Base-by-base conservation (phyloP, 2,329 filamentous ascomycete species). In the Aspergillus versicolor region DNA sequence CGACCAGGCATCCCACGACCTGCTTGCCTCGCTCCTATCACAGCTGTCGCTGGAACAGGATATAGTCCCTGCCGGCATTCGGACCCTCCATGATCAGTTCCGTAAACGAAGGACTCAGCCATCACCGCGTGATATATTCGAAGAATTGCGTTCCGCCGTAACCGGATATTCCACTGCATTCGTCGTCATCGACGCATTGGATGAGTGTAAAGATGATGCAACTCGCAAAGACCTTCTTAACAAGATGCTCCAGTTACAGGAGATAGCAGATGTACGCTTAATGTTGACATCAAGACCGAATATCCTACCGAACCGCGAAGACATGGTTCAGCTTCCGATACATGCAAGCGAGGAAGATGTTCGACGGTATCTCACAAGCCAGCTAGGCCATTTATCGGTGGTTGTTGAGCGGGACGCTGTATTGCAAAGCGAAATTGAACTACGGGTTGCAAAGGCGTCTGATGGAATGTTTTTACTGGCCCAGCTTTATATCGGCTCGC, bases 21-120 rank as follows among this genome's bases (percentile, higher is more conserved):
- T 43, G 9, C 71, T 68, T 56, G 69, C 69, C n/a, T 43, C 41
- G 67, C 66, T 4, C 62, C 63, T 41, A 50, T 61, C 2, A 67
- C 66, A 17, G 67, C 67, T 3, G 63, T 19, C 64, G 1, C 66
- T 61, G 30, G 63, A 63, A 2, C 68, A 62, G 48, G 59, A 64
- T 15, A 19, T 63, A 15, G 42, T 65, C 13, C 17, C 38, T 11
- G 8, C 8, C n/a, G 34, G 8, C 30, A 22, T 13, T 37, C 34
- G 34, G 12, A n/a, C 5, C 12, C 34, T 37, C 13, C 15, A 37
- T 37, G 34, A 37, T 37, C 34, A 5, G 6, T n/a, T 15, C 12
- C 13, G 15, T 37, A 13, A 37, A 37, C 12, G 34, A n/a, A 13
- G 12, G 15, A 8, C 34, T n/a, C 34, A n/a, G 13, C 34, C 34